Percentiles rank a stretch among this genome's conserved stretches.
These are phyloP conservation scores for Viola odorata DNA, from an alignment of 345 rosid genomes.

Conservation along the genomic window DNA sequence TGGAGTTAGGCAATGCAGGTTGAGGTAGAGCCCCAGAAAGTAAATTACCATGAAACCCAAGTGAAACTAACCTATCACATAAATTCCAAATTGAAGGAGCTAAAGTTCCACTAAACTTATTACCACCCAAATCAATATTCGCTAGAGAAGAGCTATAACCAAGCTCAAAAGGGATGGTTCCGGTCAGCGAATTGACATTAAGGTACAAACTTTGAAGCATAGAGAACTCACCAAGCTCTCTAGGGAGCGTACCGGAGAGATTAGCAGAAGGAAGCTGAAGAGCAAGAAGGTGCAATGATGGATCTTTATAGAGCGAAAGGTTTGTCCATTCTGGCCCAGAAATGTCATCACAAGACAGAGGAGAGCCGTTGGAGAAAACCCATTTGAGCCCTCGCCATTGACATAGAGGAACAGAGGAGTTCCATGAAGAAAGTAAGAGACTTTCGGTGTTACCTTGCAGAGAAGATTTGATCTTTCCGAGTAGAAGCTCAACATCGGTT, in stretches of 20 bases:
- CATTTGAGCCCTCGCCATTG: slow-evolving; percentile 98
- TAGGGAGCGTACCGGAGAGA: slow-evolving; percentile 82
- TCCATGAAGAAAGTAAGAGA: slow-evolving; percentile 88
- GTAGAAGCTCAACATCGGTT: slow-evolving; percentile 66
- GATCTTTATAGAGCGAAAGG: slow-evolving; percentile 57
- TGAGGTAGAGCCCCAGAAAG: slow-evolving; percentile 64
- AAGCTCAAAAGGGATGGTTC: slow-evolving; percentile 83
- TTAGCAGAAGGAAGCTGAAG: slow-evolving; percentile 94
- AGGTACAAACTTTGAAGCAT: slow-evolving; percentile 80
- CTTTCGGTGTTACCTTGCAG: slow-evolving; percentile 76
- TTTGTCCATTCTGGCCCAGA: slow-evolving; percentile 69
- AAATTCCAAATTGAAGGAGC: slow-evolving; percentile 91
- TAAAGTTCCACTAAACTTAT: slow-evolving; percentile 53
- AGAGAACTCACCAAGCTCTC: slow-evolving; percentile 85
- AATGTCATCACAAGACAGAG: slow-evolving; percentile 50
- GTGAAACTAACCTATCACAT: slow-evolving; percentile 67
- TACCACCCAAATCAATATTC: slow-evolving; percentile 69
- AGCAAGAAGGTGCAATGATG: slow-evolving; percentile 69
- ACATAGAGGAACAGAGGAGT: slow-evolving; percentile 76
- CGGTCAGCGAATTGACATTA: slow-evolving; percentile 68
- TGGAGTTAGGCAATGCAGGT: slow-evolving; percentile 76
- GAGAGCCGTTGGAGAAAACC: slow-evolving; percentile 65
- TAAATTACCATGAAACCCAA: slow-evolving; percentile 63
- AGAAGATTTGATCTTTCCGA: slow-evolving; percentile 63
- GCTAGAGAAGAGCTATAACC: slow-evolving; percentile 83